Percentiles rank a stretch among this genome's conserved stretches.
phyloP scores from a whole-genome alignment of 768 basidiomycete species.

The Porphyrellus cyaneotinctus region DNA sequence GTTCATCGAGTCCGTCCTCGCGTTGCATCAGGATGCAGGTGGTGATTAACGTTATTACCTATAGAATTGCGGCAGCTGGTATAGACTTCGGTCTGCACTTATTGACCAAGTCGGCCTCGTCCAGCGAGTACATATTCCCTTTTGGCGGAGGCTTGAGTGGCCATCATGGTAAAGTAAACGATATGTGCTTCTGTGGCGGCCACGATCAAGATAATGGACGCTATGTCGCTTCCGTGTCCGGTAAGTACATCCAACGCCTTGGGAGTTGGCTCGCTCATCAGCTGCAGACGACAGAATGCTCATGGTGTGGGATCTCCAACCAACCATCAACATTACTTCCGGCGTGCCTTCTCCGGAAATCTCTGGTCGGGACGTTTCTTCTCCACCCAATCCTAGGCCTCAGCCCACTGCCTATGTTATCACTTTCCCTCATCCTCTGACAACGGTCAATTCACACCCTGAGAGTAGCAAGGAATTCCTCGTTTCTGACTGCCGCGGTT shows the following conservation, averaged over 20 bases:
- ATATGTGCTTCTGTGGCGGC: conserved; percentile 78
- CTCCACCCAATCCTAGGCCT: conserved; percentile 37
- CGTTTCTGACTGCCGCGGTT: conserved; percentile 70
- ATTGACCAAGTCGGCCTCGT: conserved; percentile 51
- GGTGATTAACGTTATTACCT: conserved; percentile 6
- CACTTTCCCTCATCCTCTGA: conserved; percentile 68
- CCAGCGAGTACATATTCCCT: conserved; percentile 52
- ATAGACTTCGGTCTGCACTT: conserved; percentile 69
- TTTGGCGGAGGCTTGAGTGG: conserved; percentile 82
- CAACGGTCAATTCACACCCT: conserved; percentile 65
- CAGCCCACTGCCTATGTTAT: conserved; percentile 79
- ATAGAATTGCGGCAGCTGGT: conserved; percentile 64
- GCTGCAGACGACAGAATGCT: conserved; percentile 72
- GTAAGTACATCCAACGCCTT: conserved; percentile 31
- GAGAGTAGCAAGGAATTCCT: conserved; percentile 74
- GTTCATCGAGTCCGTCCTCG: conserved; percentile 61
- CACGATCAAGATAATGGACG: conserved; percentile 60
- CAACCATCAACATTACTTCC: conserved; percentile 45
- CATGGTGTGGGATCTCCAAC: conserved; percentile 84
- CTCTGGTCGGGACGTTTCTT: conserved; percentile 28
- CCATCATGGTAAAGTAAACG: conserved; percentile 74
- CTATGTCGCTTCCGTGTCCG: conserved; percentile 80
- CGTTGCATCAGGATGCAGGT: background rate
- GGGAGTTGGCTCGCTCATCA: background rate
- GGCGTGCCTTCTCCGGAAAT: conserved; percentile 30